Evolutionary conservation across 495 filamentous ascomycete species (phyloP), one percentile per base, ranked within the genome.

Genomic region (Penicillium odoratum): DNA sequence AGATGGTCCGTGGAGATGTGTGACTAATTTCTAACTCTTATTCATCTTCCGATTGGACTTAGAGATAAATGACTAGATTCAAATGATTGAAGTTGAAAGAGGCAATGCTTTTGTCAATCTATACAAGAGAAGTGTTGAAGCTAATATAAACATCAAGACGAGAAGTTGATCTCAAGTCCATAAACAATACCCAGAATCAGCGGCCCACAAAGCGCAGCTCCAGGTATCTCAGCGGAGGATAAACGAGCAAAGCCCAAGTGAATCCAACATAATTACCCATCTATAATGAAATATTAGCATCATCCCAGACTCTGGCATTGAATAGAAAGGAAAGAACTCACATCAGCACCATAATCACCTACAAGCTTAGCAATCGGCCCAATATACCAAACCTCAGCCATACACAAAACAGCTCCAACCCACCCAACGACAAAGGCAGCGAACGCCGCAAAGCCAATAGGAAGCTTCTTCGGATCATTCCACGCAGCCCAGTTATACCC

Each of bases 301-400:
- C 34, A 29, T 47, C 31, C 42, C 26, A 50, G 8, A 25, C n/a
- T n/a, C n/a, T n/a, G n/a, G 2, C 18, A 34, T 29, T n/a, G 36
- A 28, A 46, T 8, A 48, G 26, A 50, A 29, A 40, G 26, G 26
- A 40, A 30, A 29, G 4, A 48, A 72, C 73, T 63, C 70, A 77
- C 74, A 80, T 88, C 85, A 48, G 81, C 85, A n/a, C 85, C 85
- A 62, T 81, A 78, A 3, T 80, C 76, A 13, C 84, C 83, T 30
- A 85, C 75, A 55, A 76, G 49, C 44, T 67, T 71, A 6, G 86
- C 86, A 58, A 90, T 55, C 0, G 83, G 85, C 3, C 87, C 87
- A 45, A 82, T 81, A 68, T 86, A 90, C 81, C 85, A 90, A 25
- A 81, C 77, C 73, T 90, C 86, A 33, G 83, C 82, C 86, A 90